A percentile compares a stretch with the other conserved stretches of the same genome.
These are phyloP conservation scores for Typha latifolia DNA, from an alignment of 176 grass and related monocot genomes.

Conservation along the genomic window DNA sequence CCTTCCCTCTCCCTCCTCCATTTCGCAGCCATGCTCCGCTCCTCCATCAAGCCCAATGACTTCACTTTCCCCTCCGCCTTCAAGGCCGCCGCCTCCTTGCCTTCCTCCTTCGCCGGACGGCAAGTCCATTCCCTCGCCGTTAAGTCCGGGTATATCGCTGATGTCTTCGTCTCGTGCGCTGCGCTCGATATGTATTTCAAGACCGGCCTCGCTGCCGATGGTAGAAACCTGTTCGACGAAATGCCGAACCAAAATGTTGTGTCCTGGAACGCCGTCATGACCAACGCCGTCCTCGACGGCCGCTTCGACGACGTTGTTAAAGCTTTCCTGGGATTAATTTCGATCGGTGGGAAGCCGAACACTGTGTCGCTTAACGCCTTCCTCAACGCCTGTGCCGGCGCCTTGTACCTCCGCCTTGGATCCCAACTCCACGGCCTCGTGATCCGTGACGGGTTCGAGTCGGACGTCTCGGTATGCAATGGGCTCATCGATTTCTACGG, in stretches of 20 bases:
- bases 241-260: conserved; percentile 55
- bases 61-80: conserved; percentile 73
- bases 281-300: conserved; percentile 47
- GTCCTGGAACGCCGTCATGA: conserved; percentile 72
- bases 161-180: conserved; percentile 59
- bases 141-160: conserved; percentile 30
- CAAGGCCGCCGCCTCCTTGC: conserved; percentile 42
- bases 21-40: conserved; percentile 52
- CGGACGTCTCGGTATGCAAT: conserved; percentile 45
- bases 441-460: conserved; percentile 31
- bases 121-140: conserved; percentile 37
- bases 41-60: conserved; percentile 66
- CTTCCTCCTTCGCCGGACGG: neutral
- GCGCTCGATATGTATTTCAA: conserved; percentile 87
- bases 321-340: conserved; percentile 39
- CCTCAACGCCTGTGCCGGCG: conserved; percentile 53
- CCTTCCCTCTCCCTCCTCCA: conserved; percentile 37
- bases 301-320: conserved; percentile 38
- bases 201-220: conserved; percentile 32
- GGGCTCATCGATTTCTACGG: conserved; percentile 71
- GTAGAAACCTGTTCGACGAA: conserved; percentile 49
- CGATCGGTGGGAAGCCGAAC: conserved; percentile 27
- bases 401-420: conserved; percentile 28
- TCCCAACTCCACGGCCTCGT: conserved; percentile 52
- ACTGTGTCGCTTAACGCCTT: conserved; percentile 61